Evolutionary conservation across 2,329 filamentous ascomycete species (phyloP).

Genomic region (Exserohilum turcica): DNA sequence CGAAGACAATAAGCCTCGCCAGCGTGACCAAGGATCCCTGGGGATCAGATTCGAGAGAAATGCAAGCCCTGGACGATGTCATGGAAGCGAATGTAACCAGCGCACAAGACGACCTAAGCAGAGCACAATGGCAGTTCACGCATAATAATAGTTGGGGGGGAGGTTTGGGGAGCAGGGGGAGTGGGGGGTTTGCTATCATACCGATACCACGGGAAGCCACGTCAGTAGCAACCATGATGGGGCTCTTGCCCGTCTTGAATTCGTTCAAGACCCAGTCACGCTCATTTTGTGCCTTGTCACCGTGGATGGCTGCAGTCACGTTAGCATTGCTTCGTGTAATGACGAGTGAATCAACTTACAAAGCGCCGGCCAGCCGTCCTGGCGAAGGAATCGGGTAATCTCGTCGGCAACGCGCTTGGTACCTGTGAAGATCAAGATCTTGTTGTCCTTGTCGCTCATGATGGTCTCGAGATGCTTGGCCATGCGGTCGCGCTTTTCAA

Average conservation of each 20-base stretch:
- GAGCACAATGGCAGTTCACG: slow-evolving; percentile 75
- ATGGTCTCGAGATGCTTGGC: slow-evolving; percentile 96
- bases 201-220: slow-evolving; percentile 99
- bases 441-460: slow-evolving; percentile 96
- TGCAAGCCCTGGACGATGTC: slow-evolving; percentile 87
- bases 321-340: slow-evolving; percentile 44
- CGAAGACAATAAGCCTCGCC: slow-evolving; percentile 73
- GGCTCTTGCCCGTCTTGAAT: slow-evolving; percentile 99
- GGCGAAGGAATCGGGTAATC: slow-evolving; percentile 94
- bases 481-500: slow-evolving; percentile 98
- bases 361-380: slow-evolving; percentile 96
- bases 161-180: slow-evolving; percentile 47
- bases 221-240: slow-evolving; percentile 99
- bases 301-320: slow-evolving; percentile 77
- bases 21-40: slow-evolving; percentile 86
- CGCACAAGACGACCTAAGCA: slow-evolving; percentile 90
- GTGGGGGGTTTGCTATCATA: slow-evolving; percentile 77
- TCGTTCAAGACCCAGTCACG: slow-evolving; percentile 99
- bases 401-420: slow-evolving; percentile 94
- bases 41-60: slow-evolving; percentile 81
- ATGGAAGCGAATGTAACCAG: slow-evolving; percentile 74
- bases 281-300: slow-evolving; percentile 99
- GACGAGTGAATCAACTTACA: slow-evolving; percentile 64
- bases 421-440: slow-evolving; percentile 88
- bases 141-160: slow-evolving; percentile 52